Base-by-base conservation (phyloP, 805 yeast genomes). In the Phaffomyces thermotolerans region DNA sequence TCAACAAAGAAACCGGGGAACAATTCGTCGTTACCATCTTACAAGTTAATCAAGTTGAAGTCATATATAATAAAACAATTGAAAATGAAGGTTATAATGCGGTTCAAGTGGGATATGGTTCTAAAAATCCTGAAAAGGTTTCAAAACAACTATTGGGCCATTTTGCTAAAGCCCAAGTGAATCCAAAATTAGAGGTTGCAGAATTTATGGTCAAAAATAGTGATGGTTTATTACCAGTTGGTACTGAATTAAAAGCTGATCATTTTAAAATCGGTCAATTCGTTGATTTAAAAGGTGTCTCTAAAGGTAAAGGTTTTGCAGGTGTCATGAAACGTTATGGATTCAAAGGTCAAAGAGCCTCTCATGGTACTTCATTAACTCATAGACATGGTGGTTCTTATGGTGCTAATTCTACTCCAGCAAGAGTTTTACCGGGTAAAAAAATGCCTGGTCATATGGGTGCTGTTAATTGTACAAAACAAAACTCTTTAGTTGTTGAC, bases 381-480 rank as follows among this genome's bases (percentile, higher is more conserved):
- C 98, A 93, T 64, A 84, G 99, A 75, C 81, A 89, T 45, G 95
- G 95, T 57, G 99, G 99, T 76, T 90, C 97, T 29, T 89, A 84
- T 56, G 99, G 99, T 78, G 88, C 83, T 64, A 85, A 86, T 59
- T 95, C 93, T 52, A 84, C 87, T 49, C 99, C 99, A 13, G 97
- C 96, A 58, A 84, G 99, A 71, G 87, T 89, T 42, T 71, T 89
- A 49, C 98, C 97, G 14, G 98, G 97, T 22, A 90, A 87, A 69
- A 91, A 89, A 67, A 91, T 93, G 99, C 95, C 98, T 32, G 99
- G 99, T 52, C 85, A 86, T 64, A 83, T 90, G 93, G 99, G 99
- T 52, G 81, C 78, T 49, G 72, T 76, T 43, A 72, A 70, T 53
- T 75, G 77, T 48, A 91, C 98, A 4, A 76, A 79, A 23, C 84